A percentile compares a stretch with the other conserved stretches of the same genome.
Conservation (phyloP, 805 yeast genomes). For the Schwanniomyces vanrijiae region DNA sequence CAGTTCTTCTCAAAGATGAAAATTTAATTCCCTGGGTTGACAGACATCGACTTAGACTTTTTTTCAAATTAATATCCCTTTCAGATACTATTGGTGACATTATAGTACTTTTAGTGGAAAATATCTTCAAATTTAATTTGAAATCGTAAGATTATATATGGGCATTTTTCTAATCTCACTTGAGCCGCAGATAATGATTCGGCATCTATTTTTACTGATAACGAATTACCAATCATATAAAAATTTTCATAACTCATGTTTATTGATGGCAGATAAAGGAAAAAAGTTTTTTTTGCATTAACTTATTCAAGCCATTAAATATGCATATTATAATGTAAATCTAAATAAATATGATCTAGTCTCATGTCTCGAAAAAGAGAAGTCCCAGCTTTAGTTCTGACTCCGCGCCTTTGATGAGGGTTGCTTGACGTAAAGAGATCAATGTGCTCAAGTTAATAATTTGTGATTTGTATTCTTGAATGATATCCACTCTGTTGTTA, state of each 20-base stretch:
- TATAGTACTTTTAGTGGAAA: no score
- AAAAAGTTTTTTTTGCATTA: background rate
- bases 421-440: constrained; percentile 38
- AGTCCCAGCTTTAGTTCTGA: constrained; percentile 38
- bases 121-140: no score
- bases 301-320: background rate
- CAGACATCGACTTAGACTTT: background rate
- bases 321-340: background rate
- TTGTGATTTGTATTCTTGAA: constrained; percentile 36
- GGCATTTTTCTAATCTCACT: background rate
- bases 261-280: background rate
- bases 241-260: background rate
- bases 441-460: constrained; percentile 45
- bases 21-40: background rate
- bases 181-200: constrained; percentile 5
- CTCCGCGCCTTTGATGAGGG: constrained; percentile 45
- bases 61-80: background rate
- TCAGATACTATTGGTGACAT: background rate
- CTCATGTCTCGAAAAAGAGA: constrained; percentile 17
- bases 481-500: constrained; percentile 22
- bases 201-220: background rate
- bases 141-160: background rate
- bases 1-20: background rate
- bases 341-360: background rate
- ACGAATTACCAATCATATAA: background rate